A percentile compares a stretch with the other conserved stretches of the same genome.
Evolutionary conservation across 1,284 basidiomycete species (phyloP).

Genomic region (Sanguinoderma infundibulare): DNA sequence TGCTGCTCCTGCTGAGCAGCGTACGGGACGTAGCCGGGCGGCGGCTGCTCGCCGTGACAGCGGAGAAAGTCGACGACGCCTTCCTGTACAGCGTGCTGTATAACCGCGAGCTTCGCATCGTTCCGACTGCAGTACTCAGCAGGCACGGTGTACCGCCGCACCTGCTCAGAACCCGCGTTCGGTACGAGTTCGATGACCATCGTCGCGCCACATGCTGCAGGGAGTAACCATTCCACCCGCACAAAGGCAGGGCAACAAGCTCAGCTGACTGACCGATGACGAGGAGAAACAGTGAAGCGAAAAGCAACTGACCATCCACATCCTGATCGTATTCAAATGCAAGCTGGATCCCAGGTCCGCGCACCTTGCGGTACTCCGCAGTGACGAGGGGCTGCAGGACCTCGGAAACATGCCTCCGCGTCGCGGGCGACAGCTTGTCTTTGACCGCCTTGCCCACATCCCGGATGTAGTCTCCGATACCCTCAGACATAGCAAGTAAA

Average conservation of each 20-base stretch:
- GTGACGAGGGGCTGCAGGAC: constrained; percentile 47
- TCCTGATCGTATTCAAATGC: constrained; percentile 46
- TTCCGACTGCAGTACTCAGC: constrained; percentile 56
- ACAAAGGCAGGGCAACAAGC: neutral
- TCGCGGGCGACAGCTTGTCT: constrained; percentile 45
- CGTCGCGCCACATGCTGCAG: constrained; percentile 57
- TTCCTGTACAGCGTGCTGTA: constrained; percentile 51
- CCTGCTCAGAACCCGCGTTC: constrained; percentile 35
- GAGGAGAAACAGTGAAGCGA: neutral
- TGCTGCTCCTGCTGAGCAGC: constrained; percentile 11
- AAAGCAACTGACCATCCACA: constrained; percentile 47
- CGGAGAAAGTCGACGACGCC: constrained; percentile 62
- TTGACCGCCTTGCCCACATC: constrained; percentile 45
- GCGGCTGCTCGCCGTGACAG: constrained; percentile 47
- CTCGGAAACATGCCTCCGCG: constrained; percentile 46
- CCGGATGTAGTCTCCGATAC: constrained; percentile 59
- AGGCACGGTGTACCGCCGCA: constrained; percentile 48
- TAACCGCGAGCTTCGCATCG: constrained; percentile 63
- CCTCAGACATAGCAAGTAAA: constrained; percentile 63
- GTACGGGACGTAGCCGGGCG: constrained; percentile 32
- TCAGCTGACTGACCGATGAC: constrained; percentile 3
- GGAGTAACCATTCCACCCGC: too few species aligned
- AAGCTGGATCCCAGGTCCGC: constrained; percentile 40
- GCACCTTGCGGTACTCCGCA: constrained; percentile 49
- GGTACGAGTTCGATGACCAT: constrained; percentile 49